These are phyloP conservation scores for Sutorius australiensis DNA, from an alignment of 768 basidiomycete species.

Conservation along the genomic window DNA sequence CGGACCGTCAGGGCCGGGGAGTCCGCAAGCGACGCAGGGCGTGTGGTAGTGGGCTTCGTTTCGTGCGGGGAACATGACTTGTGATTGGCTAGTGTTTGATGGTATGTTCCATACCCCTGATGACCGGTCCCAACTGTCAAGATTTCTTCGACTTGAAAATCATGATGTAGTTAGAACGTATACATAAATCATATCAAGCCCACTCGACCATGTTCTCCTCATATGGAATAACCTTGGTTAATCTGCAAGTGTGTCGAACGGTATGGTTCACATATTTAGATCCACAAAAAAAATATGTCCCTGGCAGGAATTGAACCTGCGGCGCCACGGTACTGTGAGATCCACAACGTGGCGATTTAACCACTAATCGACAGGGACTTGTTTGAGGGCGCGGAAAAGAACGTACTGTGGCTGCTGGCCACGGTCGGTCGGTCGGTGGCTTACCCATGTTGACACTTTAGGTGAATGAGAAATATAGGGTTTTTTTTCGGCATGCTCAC, in stretches of 20 bases:
- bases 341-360: constrained; percentile 42
- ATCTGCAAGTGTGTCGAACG: constrained; percentile 10
- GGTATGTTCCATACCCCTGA: not conserved
- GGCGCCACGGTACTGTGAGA: constrained; percentile 34
- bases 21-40: constrained; percentile 24
- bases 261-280: not conserved
- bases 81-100: not conserved
- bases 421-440: not conserved
- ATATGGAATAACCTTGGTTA: not conserved
- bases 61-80: not conserved
- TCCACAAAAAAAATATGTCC: constrained; percentile 17
- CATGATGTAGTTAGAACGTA: not conserved
- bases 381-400: not conserved
- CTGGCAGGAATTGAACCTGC: constrained; percentile 39
- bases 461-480: not conserved
- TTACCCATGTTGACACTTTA: not conserved
- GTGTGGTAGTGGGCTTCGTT: constrained; percentile 22
- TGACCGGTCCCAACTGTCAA: not conserved
- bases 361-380: constrained; percentile 42
- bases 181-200: not conserved
- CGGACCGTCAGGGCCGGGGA: constrained; percentile 20
- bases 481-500: not conserved
- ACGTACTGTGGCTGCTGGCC: not conserved
- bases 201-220: not conserved
- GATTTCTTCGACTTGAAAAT: not conserved